Conservation (phyloP, 2,329 filamentous ascomycete species). For the Magnaporthiopsis rhizophila region DNA sequence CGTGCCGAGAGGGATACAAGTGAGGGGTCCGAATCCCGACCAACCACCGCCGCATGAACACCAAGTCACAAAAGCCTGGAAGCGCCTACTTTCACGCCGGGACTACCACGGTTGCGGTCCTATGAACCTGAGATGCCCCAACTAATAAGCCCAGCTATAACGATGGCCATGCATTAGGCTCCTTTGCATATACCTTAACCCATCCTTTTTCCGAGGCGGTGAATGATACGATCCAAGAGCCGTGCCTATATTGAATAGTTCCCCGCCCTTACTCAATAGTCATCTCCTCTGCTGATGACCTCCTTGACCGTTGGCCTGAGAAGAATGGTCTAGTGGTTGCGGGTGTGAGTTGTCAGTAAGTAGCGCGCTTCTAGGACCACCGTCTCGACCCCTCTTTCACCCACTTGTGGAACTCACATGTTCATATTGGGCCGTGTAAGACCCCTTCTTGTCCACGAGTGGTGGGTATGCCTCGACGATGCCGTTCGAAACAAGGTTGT, state of each 20-base stretch:
- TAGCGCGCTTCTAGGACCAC: not conserved
- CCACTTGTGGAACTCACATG: slow-evolving; percentile 57
- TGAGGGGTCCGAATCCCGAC: slow-evolving; percentile 6
- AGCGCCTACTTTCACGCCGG: not conserved
- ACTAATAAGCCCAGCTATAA: not conserved
- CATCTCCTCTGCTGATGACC: slow-evolving; percentile 77
- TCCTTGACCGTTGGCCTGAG: slow-evolving; percentile 77
- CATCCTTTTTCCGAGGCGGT: not conserved
- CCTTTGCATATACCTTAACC: not conserved
- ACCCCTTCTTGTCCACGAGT: slow-evolving; percentile 85
- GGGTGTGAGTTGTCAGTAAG: slow-evolving; percentile 8
- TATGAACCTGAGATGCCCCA: not conserved
- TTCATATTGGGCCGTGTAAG: slow-evolving; percentile 89
- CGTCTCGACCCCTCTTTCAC: not conserved
- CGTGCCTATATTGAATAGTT: not conserved
- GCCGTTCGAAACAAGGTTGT: slow-evolving; percentile 72
- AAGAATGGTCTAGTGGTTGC: slow-evolving; percentile 56
- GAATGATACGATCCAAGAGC: not conserved
- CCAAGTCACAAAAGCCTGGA: not conserved
- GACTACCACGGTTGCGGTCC: not conserved
- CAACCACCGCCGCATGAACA: not conserved
- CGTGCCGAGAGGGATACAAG: no score
- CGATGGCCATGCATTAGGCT: not conserved
- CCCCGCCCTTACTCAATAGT: slow-evolving; percentile 52
- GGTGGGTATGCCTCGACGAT: slow-evolving; percentile 89